These are phyloP conservation scores for Parafenestella ontariensis DNA, from an alignment of 2,329 filamentous ascomycete species.

Conservation along the genomic window DNA sequence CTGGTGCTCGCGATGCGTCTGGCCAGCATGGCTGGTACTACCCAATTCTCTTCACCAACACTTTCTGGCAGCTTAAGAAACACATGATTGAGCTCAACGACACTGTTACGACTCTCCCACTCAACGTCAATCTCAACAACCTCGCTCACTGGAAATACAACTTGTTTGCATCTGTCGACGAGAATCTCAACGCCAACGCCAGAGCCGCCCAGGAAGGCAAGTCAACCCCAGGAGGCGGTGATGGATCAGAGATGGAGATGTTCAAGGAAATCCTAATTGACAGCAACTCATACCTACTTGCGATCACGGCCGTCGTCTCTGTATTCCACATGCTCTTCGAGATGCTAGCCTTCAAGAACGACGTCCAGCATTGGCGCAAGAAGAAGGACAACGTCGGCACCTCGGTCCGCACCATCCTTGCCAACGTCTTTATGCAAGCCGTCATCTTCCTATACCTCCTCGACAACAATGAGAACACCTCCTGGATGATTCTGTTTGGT, in stretches of 20 bases:
- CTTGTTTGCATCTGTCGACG: slow-evolving; percentile 82
- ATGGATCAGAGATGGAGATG: slow-evolving; percentile 94
- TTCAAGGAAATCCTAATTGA: slow-evolving; percentile 95
- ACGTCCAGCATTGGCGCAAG: slow-evolving; percentile 97
- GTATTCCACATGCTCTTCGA: slow-evolving; percentile 95
- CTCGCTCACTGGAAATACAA: slow-evolving; percentile 88
- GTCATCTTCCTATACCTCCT: slow-evolving; percentile 96
- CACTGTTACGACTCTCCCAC: slow-evolving; percentile 80
- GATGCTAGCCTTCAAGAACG: slow-evolving; percentile 94
- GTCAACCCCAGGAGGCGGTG: slow-evolving; percentile 76
- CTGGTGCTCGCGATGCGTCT: slow-evolving; percentile 79
- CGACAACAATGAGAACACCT: slow-evolving; percentile 97
- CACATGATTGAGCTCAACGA: slow-evolving; percentile 94
- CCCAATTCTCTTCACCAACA: slow-evolving; percentile 90
- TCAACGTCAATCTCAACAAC: slow-evolving; percentile 85
- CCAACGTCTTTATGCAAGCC: slow-evolving; percentile 96
- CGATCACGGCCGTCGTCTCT: slow-evolving; percentile 81
- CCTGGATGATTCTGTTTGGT: slow-evolving; percentile 97
- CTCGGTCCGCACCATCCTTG: slow-evolving; percentile 92
- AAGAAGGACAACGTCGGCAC: slow-evolving; percentile 99
- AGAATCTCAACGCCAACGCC: slow-evolving; percentile 83
- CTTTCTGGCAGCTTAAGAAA: slow-evolving; percentile 92
- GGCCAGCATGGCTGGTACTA: slow-evolving; percentile 94
- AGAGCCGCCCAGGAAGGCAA: slow-evolving; percentile 77
- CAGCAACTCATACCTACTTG: slow-evolving; percentile 90